Conservation (phyloP, 2,329 filamentous ascomycete species). For the Penicillium sp. region DNA sequence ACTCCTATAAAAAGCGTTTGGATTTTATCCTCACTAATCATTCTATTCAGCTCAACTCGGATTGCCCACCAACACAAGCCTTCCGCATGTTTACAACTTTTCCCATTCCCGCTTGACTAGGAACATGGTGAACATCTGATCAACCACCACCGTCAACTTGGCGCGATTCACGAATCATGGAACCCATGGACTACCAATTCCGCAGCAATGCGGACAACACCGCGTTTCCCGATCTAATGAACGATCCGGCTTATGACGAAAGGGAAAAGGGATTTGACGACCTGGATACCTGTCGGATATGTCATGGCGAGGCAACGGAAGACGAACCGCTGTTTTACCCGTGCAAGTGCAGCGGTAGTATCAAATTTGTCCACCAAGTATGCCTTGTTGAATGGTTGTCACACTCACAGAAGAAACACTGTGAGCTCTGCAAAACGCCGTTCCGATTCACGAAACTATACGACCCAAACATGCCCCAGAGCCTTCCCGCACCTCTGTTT, state of each 20-base stretch:
- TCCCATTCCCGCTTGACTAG: neutral
- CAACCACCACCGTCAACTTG: slow-evolving; percentile 17
- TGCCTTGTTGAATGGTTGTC: slow-evolving; percentile 99
- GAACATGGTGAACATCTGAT: slow-evolving; percentile 25
- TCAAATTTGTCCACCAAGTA: slow-evolving; percentile 97
- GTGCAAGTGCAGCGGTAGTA: slow-evolving; percentile 98
- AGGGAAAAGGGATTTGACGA: slow-evolving; percentile 48
- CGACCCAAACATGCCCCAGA: slow-evolving; percentile 85
- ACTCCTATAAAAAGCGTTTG: neutral
- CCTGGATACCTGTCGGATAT: slow-evolving; percentile 92
- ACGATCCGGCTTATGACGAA: slow-evolving; percentile 50
- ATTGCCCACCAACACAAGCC: neutral
- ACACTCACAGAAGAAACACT: slow-evolving; percentile 99
- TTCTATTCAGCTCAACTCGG: neutral
- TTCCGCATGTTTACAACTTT: slow-evolving; percentile 3
- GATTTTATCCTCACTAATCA: neutral
- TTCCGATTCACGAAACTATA: slow-evolving; percentile 99
- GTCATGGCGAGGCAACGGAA: slow-evolving; percentile 77
- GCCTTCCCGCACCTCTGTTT: slow-evolving; percentile 77
- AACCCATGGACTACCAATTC: slow-evolving; percentile 19
- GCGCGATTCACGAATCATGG: slow-evolving; percentile 23
- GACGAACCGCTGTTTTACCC: slow-evolving; percentile 92
- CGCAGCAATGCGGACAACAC: slow-evolving; percentile 19
- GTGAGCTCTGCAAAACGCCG: slow-evolving; percentile 97
- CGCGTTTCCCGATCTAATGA: slow-evolving; percentile 53